These are phyloP conservation scores for Vigna unguiculata DNA, from an alignment of 306 rosid genomes.

Conservation along the genomic window DNA sequence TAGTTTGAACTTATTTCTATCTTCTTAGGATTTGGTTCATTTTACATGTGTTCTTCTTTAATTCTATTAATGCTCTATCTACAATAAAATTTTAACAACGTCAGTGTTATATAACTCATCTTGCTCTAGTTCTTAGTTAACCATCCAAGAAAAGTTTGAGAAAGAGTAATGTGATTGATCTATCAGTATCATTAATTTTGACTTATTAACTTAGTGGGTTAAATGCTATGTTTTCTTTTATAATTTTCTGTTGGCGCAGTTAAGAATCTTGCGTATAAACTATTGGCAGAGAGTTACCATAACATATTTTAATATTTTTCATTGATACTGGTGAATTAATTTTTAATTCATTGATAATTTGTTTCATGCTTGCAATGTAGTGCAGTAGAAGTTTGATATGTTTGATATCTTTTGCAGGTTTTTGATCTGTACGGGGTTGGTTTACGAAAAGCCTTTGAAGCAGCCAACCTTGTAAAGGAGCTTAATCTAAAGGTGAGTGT, in stretches of 20 bases:
- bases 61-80: not conserved
- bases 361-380: constrained; percentile 22
- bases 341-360: not conserved
- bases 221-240: not conserved
- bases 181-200: not conserved
- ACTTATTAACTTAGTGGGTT: constrained; percentile 12
- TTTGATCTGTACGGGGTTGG: constrained; percentile 98
- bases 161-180: constrained; percentile 6
- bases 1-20: constrained; percentile 17
- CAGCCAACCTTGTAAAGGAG: constrained; percentile 80
- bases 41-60: constrained; percentile 5
- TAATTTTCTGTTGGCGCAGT: not conserved
- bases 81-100: too few relatives aligned
- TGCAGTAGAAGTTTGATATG: not conserved
- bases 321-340: too few relatives aligned
- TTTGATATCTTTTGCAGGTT: constrained; percentile 63
- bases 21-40: constrained; percentile 15
- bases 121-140: not conserved
- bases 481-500: constrained; percentile 74
- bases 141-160: not conserved
- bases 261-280: constrained; percentile 12
- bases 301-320: not conserved
- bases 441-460: constrained; percentile 59
- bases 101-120: not conserved
- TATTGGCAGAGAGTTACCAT: not conserved